A percentile compares a stretch with the other conserved stretches of the same genome.
Evolutionary conservation across 306 rosid species (phyloP).

Genomic region (Datisca glomerata): DNA sequence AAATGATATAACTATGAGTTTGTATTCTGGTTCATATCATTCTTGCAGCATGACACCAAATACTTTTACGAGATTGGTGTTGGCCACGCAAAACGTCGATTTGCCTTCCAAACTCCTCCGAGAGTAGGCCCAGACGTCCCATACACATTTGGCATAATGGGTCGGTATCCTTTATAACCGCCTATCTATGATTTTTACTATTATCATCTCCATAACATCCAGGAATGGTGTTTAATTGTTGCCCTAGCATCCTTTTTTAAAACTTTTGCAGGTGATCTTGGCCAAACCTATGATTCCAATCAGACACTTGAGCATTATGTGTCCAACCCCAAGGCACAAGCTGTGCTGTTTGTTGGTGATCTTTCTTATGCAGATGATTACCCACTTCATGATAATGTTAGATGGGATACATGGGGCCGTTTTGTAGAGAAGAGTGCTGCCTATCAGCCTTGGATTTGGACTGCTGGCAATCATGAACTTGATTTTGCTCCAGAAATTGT

Average conservation of each 20-base stretch:
- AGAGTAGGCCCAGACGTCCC: constrained; percentile 5
- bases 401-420: not conserved
- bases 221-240: not conserved
- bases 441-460: constrained; percentile 1
- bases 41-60: constrained; percentile 10
- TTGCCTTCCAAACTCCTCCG: constrained; percentile 13
- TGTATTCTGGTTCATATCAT: not conserved
- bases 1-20: not conserved
- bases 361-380: not conserved
- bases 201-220: not conserved
- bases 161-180: not conserved
- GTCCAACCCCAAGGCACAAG: not conserved
- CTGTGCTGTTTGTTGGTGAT: not conserved
- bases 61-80: constrained; percentile 13
- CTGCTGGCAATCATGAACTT: not conserved
- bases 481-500: not conserved
- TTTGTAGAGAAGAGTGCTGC: not conserved
- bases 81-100: constrained; percentile 4
- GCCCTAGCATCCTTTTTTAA: too few relatives aligned
- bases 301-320: not conserved
- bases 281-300: not conserved
- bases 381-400: not conserved
- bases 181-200: not conserved
- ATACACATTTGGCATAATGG: constrained; percentile 15
- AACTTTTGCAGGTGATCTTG: not conserved